Conservation (phyloP, 176 grass and related monocot genomes). For the Phragmites australis region DNA sequence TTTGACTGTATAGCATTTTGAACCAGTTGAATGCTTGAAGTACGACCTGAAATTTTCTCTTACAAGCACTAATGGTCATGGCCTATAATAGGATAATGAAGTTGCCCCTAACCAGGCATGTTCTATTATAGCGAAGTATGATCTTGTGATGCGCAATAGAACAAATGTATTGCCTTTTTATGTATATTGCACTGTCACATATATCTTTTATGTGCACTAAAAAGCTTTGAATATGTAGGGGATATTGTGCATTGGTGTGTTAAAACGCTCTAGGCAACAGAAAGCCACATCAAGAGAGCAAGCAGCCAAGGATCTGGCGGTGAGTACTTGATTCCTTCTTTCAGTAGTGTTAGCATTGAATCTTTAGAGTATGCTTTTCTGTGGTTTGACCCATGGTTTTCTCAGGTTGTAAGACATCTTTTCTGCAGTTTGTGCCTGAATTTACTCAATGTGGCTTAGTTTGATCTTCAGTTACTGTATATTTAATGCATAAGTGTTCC, state of each 20-base stretch:
- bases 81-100: neutral
- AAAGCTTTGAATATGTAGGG: slow-evolving; percentile 60
- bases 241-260: slow-evolving; percentile 74
- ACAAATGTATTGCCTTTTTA: neutral
- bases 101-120: neutral
- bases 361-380: neutral
- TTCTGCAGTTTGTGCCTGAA: neutral
- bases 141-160: neutral
- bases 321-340: slow-evolving; percentile 38
- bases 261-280: slow-evolving; percentile 71
- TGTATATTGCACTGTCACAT: slow-evolving; percentile 15
- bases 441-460: neutral
- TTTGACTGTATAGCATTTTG: neutral
- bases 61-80: neutral
- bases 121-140: neutral
- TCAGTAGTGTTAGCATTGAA: slow-evolving; percentile 5
- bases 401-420: neutral
- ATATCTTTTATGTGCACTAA: slow-evolving; percentile 9
- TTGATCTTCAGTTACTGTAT: neutral
- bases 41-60: neutral
- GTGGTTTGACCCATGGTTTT: slow-evolving; percentile 7
- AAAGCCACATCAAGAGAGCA: slow-evolving; percentile 74
- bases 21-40: slow-evolving; percentile 15
- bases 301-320: slow-evolving; percentile 80
- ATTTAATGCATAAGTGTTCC: neutral